These are phyloP conservation scores for Cadophora sp. DNA, from an alignment of 2,329 filamentous ascomycete species.

Conservation along the genomic window DNA sequence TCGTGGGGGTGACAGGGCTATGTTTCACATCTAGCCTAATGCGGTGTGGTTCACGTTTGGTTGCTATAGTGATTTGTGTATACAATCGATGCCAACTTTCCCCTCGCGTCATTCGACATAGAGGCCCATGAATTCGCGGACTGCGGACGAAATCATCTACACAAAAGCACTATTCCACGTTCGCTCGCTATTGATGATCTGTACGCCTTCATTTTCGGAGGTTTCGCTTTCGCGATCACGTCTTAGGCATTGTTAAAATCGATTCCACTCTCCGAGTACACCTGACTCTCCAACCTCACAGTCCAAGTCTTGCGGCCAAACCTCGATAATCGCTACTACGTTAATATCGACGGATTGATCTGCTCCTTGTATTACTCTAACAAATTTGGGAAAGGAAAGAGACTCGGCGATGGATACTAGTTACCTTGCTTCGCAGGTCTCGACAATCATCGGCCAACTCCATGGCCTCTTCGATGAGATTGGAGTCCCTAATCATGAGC, in stretches of 20 bases:
- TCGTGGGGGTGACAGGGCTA: not conserved
- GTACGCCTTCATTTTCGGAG: slow-evolving; percentile 27
- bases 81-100: not conserved
- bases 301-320: slow-evolving; percentile 19
- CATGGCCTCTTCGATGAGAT: slow-evolving; percentile 98
- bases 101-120: not conserved
- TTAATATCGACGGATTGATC: not conserved
- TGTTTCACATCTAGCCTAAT: not conserved
- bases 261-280: not conserved
- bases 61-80: not conserved
- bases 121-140: not conserved
- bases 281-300: not conserved
- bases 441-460: slow-evolving; percentile 88
- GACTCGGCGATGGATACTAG: slow-evolving; percentile 78
- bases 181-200: slow-evolving; percentile 36
- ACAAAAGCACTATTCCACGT: slow-evolving; percentile 27
- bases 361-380: not conserved
- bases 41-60: not conserved
- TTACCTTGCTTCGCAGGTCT: slow-evolving; percentile 94
- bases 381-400: not conserved
- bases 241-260: slow-evolving; percentile 33
- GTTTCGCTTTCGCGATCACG: slow-evolving; percentile 41
- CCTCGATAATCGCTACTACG: slow-evolving; percentile 14
- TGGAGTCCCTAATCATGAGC: slow-evolving; percentile 91
- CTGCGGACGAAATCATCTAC: not conserved